Percentiles rank a stretch among this genome's conserved stretches.
Evolutionary conservation across 768 basidiomycete genomes (phyloP).

Genomic region (Baorangia bicolor): DNA sequence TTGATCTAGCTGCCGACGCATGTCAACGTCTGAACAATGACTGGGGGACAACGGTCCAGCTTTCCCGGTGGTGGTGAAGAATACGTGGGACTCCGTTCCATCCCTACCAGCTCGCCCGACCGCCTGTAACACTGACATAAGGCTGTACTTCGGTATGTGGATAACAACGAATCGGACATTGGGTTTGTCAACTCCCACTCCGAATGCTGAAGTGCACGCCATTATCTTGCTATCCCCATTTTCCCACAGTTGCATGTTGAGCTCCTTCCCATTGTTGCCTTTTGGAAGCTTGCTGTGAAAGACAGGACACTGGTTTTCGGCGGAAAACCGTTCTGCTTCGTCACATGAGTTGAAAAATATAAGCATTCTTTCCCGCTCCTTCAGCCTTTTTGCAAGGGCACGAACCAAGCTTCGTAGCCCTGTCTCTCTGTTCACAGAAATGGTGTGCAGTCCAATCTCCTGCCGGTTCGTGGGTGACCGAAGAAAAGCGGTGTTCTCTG

Average conservation of each 20-base stretch:
- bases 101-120: too few species aligned
- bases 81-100: neutral
- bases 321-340: neutral
- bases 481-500: neutral
- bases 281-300: conserved; percentile 2
- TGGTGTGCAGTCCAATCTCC: conserved; percentile 1
- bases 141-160: neutral
- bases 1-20: neutral
- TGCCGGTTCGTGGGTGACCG: neutral
- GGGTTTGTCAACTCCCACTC: neutral
- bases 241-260: neutral
- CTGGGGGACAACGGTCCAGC: neutral
- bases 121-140: neutral
- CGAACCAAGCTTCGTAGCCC: neutral
- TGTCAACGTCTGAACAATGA: neutral
- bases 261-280: neutral
- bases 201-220: conserved; percentile 2
- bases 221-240: neutral
- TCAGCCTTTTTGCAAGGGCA: neutral
- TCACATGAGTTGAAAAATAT: neutral
- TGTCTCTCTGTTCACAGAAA: neutral
- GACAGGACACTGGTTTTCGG: neutral
- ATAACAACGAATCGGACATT: too few species aligned
- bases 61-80: neutral
- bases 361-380: neutral